Evolutionary conservation across 306 rosid species (phyloP).

Genomic region (Sindora glabra): DNA sequence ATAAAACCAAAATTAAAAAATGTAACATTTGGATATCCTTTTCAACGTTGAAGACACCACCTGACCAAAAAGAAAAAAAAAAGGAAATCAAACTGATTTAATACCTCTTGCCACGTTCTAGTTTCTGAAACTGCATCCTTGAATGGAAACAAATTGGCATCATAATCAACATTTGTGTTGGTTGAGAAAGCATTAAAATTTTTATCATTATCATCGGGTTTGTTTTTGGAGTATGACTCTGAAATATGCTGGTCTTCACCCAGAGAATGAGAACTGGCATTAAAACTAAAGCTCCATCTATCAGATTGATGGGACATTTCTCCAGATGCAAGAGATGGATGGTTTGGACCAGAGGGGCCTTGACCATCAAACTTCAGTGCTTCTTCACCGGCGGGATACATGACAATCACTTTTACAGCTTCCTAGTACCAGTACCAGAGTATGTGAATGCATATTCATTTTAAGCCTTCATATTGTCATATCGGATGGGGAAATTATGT

Average conservation of each 20-base stretch:
- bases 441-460: neutral
- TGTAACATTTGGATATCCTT: constrained; percentile 11
- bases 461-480: constrained; percentile 1
- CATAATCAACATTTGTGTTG: constrained; percentile 19
- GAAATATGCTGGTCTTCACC: constrained; percentile 21
- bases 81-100: constrained; percentile 10
- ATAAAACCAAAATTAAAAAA: constrained; percentile 2
- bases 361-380: constrained; percentile 14
- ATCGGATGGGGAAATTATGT: constrained; percentile 9
- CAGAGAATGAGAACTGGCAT: constrained; percentile 31
- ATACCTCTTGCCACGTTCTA: constrained; percentile 36
- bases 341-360: constrained; percentile 18
- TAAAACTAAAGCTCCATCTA: constrained; percentile 36
- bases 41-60: neutral
- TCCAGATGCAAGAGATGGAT: constrained; percentile 27
- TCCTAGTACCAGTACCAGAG: constrained; percentile 38
- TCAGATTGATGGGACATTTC: constrained; percentile 27
- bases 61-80: neutral
- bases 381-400: constrained; percentile 17
- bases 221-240: constrained; percentile 23
- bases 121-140: constrained; percentile 28
- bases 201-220: constrained; percentile 21
- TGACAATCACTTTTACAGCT: constrained; percentile 23
- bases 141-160: constrained; percentile 33
- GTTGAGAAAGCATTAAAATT: constrained; percentile 19